Evolutionary conservation across 495 filamentous ascomycete genomes (phyloP).

Genomic region (Neurospora africana): DNA sequence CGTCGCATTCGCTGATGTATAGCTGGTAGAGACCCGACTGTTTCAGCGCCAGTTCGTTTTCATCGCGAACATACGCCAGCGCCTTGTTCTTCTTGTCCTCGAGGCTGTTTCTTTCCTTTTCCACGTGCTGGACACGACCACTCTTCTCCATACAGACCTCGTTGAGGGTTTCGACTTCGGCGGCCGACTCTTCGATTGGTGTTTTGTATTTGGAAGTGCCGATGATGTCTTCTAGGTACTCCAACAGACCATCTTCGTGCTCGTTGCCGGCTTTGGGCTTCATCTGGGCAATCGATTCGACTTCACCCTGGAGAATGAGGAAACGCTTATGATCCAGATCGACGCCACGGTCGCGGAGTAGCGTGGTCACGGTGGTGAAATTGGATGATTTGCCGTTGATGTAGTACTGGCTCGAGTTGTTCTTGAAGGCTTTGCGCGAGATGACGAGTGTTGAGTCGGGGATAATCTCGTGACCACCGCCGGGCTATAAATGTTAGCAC

Average conservation of each 20-base stretch:
- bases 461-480: constrained; percentile 60
- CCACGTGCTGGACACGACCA: constrained; percentile 87
- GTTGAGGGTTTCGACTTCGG: constrained; percentile 83
- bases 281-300: constrained; percentile 98
- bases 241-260: constrained; percentile 89
- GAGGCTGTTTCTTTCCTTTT: constrained; percentile 86
- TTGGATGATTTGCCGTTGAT: constrained; percentile 82
- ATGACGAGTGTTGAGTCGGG: constrained; percentile 77
- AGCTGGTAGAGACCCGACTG: constrained; percentile 86
- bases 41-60: constrained; percentile 85
- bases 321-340: constrained; percentile 98
- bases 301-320: constrained; percentile 92
- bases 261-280: constrained; percentile 91
- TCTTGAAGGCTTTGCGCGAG: constrained; percentile 90
- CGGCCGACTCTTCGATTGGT: constrained; percentile 85
- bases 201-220: constrained; percentile 96
- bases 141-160: constrained; percentile 93
- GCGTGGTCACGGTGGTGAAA: constrained; percentile 78
- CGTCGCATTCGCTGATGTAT: constrained; percentile 73
- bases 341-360: constrained; percentile 81
- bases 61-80: constrained; percentile 73
- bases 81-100: constrained; percentile 97
- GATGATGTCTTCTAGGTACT: constrained; percentile 98
- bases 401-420: constrained; percentile 95
- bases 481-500: constrained; percentile 28